Conservation (phyloP, 208 protist genomes). For the Crithidia expoeki region DNA sequence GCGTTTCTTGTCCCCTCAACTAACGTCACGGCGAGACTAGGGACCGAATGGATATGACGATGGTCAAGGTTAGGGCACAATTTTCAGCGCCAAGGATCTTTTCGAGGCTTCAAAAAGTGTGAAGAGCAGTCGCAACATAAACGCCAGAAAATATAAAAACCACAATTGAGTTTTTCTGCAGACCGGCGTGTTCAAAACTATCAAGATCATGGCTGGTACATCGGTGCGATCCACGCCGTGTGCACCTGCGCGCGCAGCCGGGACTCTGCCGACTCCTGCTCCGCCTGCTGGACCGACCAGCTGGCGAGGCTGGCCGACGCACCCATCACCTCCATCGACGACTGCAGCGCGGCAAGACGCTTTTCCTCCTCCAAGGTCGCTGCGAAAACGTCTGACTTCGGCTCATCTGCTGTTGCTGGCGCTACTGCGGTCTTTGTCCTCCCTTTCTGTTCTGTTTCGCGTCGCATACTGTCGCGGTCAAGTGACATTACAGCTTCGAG, state of each 20-base stretch:
- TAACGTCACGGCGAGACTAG: no score
- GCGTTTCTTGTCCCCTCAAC: no score
- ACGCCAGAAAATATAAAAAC: no score
- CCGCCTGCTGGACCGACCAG: conserved; percentile 27
- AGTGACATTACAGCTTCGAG: conserved; percentile 25
- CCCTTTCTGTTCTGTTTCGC: not conserved
- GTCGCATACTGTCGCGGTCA: conserved; percentile 16
- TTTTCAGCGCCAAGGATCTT: no score
- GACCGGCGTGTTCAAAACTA: no score
- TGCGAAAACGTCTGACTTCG: not conserved
- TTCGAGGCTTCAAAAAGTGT: no score
- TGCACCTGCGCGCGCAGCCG: conserved; percentile 12
- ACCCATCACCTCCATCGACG: conserved; percentile 14
- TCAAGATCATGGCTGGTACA: conserved; percentile 1
- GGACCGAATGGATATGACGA: no score
- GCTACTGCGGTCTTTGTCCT: not conserved
- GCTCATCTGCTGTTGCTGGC: not conserved
- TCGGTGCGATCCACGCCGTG: conserved; percentile 32
- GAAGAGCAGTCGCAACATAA: no score
- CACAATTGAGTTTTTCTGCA: no score
- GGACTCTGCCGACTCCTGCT: conserved; percentile 15
- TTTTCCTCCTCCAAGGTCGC: not conserved
- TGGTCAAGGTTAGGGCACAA: no score
- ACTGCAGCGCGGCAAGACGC: conserved; percentile 8
- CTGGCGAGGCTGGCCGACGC: conserved; percentile 18